Conservation (phyloP, 1,284 basidiomycete species). For the Anthracocystis walkeri region DNA sequence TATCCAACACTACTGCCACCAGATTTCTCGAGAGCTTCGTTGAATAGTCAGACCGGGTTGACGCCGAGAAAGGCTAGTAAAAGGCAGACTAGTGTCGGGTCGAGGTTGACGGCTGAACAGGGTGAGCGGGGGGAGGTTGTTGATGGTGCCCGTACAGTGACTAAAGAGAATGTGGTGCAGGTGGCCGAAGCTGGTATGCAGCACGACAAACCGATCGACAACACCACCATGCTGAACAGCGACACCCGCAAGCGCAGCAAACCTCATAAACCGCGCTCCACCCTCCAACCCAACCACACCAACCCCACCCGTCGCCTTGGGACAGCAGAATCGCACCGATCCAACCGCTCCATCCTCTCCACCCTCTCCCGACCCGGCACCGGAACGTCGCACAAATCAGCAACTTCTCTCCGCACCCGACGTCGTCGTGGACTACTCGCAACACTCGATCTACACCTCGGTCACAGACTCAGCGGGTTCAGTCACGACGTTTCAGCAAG, state of each 20-base stretch:
- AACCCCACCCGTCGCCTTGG: conserved; percentile 6
- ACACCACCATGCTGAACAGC: background rate
- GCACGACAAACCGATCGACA: background rate
- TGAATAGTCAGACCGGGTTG: background rate
- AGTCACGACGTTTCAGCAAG: conserved; percentile 13
- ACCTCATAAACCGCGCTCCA: background rate
- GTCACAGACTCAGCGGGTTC: conserved; percentile 5
- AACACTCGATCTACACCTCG: conserved; percentile 19
- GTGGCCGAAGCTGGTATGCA: background rate
- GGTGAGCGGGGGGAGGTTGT: background rate
- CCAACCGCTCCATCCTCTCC: conserved; percentile 11
- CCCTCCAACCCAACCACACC: background rate
- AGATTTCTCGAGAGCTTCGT: conserved; percentile 21
- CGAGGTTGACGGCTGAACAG: background rate
- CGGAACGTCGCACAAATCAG: conserved; percentile 15
- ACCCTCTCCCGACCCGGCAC: conserved; percentile 16
- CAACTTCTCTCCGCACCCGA: conserved; percentile 8
- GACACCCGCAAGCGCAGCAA: background rate
- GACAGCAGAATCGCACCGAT: conserved; percentile 19
- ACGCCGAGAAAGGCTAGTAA: conserved; percentile 13
- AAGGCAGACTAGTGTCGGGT: conserved; percentile 6
- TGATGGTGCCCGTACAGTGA: background rate
- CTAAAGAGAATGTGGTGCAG: background rate
- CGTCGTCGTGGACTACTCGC: conserved; percentile 16
- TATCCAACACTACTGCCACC: conserved; percentile 24